Base-by-base conservation (phyloP, 371 early-diverging fungal genomes). In the Saksenaea oblongispora region DNA sequence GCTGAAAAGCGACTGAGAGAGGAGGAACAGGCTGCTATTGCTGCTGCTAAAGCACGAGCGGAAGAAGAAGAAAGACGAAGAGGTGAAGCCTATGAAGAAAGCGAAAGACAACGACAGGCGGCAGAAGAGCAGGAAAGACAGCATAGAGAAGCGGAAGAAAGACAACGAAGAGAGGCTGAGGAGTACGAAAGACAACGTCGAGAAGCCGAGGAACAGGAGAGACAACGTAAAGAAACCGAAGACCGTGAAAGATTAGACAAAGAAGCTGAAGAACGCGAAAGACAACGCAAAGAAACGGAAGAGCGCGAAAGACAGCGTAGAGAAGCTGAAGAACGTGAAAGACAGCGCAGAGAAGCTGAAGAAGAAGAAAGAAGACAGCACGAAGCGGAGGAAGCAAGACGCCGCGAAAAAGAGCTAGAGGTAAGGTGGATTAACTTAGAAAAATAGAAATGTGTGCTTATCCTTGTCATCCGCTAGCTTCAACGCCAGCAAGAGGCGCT, bases 101-200 rank as follows among this genome's bases (percentile, higher is more conserved):
- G 24, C 4, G 73, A 57, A 17, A 58, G 55, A 11, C 39, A 54
- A 22, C 68, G 57, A 31, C 36, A 35, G 31, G 36, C n/a, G 5
- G 36, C 39, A 0, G 72, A 71, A 36, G 78, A 74, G 14, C 79
- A 68, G 17, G 60, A 70, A 5, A 51, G 55, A 42, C 71, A 59
- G 26, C 66, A 58, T 10, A 41, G 53, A 42, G 71, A 57, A 22
- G 65, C 44, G 34, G 71, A 59, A 57, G 57, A 72, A 18, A 61
- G 58, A 63, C 35, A 57, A 41, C 41, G 22, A 53, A 42, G 65
- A 58, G 44, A 68, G 15, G 31, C 51, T 9, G 37, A 76, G 60
- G 85, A 80, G 58, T 82, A 77, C 54, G 82, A 78, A 58, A 60
- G 58, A 54, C 61, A 41, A 36, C 72, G 56, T 26, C 61, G 61